phyloP scores from a whole-genome alignment of 331 rosid genomes.

The Telfairia occidentalis region DNA sequence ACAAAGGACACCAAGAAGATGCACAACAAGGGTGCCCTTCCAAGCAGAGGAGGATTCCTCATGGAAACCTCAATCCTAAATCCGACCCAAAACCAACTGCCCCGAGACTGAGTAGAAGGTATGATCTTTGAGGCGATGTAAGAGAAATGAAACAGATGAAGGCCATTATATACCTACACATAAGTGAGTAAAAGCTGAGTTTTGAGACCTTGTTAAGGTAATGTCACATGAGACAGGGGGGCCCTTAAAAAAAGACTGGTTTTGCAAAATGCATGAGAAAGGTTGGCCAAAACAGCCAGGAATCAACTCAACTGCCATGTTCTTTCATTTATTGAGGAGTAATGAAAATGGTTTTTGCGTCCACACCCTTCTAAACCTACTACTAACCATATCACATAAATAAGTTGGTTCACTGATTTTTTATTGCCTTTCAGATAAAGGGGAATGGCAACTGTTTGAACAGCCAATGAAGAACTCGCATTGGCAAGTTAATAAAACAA shows the following conservation, averaged over 20 bases:
- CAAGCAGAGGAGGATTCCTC: slow-evolving; percentile 26
- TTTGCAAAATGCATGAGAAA: background rate
- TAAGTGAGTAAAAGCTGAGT: background rate
- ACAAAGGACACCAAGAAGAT: slow-evolving; percentile 40
- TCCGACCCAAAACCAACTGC: background rate
- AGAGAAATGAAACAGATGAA: background rate
- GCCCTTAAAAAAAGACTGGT: background rate
- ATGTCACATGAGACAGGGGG: slow-evolving; percentile 3
- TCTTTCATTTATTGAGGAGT: background rate
- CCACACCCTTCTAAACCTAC: slow-evolving; percentile 6
- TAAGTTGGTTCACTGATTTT: background rate
- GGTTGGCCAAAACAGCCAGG: background rate
- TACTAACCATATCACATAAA: slow-evolving; percentile 2
- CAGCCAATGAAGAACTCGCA: background rate
- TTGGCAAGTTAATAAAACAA: background rate
- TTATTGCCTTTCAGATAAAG: background rate
- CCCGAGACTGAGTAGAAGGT: background rate
- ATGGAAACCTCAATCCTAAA: slow-evolving; percentile 15
- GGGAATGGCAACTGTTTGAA: background rate
- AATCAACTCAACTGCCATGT: background rate
- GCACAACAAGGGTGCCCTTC: slow-evolving; percentile 49
- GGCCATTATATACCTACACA: background rate
- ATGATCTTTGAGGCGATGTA: background rate
- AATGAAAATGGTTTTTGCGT: background rate
- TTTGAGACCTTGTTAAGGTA: background rate